Conservation (phyloP, 306 rosid genomes). For the Vigna angularis region DNA sequence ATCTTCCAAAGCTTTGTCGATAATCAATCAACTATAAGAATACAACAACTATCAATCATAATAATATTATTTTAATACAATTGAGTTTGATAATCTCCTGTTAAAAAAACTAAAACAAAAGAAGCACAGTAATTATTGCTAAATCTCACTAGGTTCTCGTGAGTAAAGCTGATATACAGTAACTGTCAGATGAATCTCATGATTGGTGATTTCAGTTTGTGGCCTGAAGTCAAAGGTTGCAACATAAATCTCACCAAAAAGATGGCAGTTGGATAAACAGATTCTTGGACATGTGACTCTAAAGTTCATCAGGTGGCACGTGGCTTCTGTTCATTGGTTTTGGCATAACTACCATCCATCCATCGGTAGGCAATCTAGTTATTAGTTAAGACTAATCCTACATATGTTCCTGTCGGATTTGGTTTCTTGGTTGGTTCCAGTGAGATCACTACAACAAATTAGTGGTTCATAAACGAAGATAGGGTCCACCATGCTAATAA, state of each 20-base stretch:
- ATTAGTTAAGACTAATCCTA: background rate
- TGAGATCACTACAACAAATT: conserved; percentile 1
- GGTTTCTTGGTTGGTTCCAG: conserved; percentile 14
- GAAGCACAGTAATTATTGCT: background rate
- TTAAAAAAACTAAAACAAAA: no score
- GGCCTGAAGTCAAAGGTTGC: conserved; percentile 28
- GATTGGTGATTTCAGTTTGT: background rate
- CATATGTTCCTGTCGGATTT: conserved; percentile 7
- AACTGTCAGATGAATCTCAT: background rate
- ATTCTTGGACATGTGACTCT: conserved; percentile 32
- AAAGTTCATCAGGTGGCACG: conserved; percentile 30
- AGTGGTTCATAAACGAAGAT: background rate
- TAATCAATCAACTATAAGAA: no score
- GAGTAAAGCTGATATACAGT: conserved; percentile 6
- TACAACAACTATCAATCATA: no score
- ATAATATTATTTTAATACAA: no score
- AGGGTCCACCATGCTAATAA: conserved; percentile 33
- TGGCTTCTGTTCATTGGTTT: conserved; percentile 40
- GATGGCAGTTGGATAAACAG: conserved; percentile 39
- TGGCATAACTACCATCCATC: conserved; percentile 33
- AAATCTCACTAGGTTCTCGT: background rate
- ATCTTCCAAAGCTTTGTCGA: no score
- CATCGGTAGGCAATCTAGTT: background rate
- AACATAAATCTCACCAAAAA: conserved; percentile 42
- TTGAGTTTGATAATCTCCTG: no score